Conservation (phyloP, 768 basidiomycete species). For the Suillus luteus region DNA sequence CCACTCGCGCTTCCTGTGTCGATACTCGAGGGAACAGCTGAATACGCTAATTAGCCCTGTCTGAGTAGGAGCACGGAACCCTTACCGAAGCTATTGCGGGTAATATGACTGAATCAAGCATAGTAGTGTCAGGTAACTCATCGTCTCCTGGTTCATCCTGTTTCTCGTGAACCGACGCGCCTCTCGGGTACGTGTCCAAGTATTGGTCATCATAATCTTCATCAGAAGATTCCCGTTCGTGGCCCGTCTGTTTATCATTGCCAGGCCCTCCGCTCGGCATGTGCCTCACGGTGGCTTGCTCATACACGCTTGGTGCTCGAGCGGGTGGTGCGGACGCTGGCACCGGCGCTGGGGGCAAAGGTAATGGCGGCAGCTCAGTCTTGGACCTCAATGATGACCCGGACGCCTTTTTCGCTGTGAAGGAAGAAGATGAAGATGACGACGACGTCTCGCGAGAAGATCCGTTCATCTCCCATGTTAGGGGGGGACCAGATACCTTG, state of each 20-base stretch:
- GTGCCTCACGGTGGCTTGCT: conserved; percentile 73
- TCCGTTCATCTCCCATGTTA: conserved; percentile 82
- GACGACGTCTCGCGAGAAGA: conserved; percentile 38
- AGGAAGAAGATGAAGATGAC: conserved; percentile 40
- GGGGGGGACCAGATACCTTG: conserved; percentile 62
- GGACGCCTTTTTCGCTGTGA: conserved; percentile 31
- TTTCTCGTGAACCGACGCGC: conserved; percentile 37
- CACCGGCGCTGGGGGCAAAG: conserved; percentile 52
- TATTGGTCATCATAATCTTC: conserved; percentile 67
- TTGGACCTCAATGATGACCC: conserved; percentile 51
- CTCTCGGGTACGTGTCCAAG: conserved; percentile 47
- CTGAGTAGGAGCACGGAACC: neutral
- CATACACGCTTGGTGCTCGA: conserved; percentile 39
- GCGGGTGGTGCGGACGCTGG: conserved; percentile 42
- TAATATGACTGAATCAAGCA: conserved; percentile 93
- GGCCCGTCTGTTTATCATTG: conserved; percentile 31
- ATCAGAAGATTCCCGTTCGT: conserved; percentile 55
- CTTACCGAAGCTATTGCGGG: conserved; percentile 95
- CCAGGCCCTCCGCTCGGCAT: conserved; percentile 38
- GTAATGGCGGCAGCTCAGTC: conserved; percentile 63
- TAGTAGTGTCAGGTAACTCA: conserved; percentile 76
- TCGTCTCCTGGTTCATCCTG: conserved; percentile 49
- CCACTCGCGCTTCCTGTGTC: conserved; percentile 87
- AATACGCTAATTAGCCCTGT: neutral
- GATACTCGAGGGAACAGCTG: conserved; percentile 69